Evolutionary conservation across 2,329 filamentous ascomycete species (phyloP).

Genomic region (Diplodia mutila): DNA sequence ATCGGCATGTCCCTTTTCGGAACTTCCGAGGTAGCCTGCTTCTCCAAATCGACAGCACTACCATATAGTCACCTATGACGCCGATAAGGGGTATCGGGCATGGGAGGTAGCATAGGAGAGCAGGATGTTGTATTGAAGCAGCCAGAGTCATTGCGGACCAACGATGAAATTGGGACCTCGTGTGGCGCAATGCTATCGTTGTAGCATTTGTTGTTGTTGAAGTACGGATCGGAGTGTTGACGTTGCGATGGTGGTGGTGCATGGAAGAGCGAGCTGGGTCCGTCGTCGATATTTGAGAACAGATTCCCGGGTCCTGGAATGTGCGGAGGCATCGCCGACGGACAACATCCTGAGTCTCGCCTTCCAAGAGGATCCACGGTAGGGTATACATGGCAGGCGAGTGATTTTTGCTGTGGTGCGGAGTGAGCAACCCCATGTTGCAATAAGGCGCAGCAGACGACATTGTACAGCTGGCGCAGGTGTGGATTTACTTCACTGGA

Average conservation of each 20-base stretch:
- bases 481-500: conserved; percentile 20
- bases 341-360: conserved; percentile 3
- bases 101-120: neutral
- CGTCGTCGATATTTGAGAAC: conserved; percentile 13
- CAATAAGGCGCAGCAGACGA: conserved; percentile 9
- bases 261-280: conserved; percentile 11
- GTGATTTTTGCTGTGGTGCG: conserved; percentile 12
- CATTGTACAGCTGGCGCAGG: conserved; percentile 13
- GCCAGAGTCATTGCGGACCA: conserved; percentile 2
- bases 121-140: conserved; percentile 4
- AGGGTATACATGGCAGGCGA: neutral
- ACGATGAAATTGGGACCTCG: conserved; percentile 2
- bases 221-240: conserved; percentile 5
- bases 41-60: neutral
- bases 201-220: neutral
- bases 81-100: conserved; percentile 13
- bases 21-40: neutral
- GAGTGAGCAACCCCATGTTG: conserved; percentile 7
- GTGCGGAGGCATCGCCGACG: neutral
- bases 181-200: conserved; percentile 8
- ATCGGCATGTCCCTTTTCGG: conserved; percentile 5
- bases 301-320: neutral
- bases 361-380: neutral
- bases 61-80: conserved; percentile 16
- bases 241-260: neutral